Evolutionary conservation across 164 flowering plant species (phyloP).

Genomic region (Tetrastigma voinierianum): DNA sequence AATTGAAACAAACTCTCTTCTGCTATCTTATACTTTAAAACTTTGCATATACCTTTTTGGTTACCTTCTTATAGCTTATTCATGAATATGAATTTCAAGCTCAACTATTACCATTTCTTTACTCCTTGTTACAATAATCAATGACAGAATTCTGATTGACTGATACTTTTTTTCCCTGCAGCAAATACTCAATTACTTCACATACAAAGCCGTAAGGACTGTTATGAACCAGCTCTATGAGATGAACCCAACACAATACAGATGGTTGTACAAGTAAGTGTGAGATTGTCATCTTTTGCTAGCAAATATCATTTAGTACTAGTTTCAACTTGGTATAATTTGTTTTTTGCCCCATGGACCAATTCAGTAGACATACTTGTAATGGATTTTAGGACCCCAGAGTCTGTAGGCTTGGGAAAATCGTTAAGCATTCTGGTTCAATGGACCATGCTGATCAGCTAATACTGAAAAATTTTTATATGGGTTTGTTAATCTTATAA

Average conservation of each 20-base stretch:
- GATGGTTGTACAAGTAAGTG: conserved; percentile 93
- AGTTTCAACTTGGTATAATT: no score
- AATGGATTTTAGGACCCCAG: background rate
- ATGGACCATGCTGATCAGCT: background rate
- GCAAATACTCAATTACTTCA: conserved; percentile 84
- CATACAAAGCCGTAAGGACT: conserved; percentile 94
- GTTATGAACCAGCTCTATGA: conserved; percentile 90
- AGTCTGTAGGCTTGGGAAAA: background rate
- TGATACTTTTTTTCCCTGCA: conserved; percentile 38
- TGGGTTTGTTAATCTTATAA: no score
- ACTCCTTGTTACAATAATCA: no score
- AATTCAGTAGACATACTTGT: background rate
- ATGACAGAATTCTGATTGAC: no score
- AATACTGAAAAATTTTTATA: no score
- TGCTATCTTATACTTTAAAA: no score
- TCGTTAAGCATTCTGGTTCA: background rate
- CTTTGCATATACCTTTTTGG: no score
- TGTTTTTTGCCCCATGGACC: background rate
- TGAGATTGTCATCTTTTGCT: background rate
- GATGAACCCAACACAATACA: conserved; percentile 89
- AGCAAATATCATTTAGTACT: no score
- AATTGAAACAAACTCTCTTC: no score
- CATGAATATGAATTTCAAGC: no score
- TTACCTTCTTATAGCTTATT: no score
- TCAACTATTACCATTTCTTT: no score